Evolutionary conservation across 2,329 filamentous ascomycete species (phyloP), one percentile per base, ranked within the genome.

Genomic region (Paecilomyces dactylethromorphus): DNA sequence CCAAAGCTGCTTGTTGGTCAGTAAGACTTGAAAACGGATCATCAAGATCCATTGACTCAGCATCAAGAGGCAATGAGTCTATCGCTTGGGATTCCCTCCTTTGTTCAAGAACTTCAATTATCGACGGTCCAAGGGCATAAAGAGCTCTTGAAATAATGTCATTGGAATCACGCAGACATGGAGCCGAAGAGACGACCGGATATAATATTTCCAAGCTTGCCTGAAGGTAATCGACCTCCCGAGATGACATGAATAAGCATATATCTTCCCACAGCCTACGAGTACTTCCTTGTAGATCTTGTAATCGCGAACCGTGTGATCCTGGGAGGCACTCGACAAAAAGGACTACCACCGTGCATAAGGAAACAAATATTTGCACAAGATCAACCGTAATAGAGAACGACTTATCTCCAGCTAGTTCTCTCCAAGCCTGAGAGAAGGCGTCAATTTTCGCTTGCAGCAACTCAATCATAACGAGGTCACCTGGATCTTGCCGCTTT

Each of bases 301-400:
- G 64, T 32, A 64, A 62, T 65, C 57, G 73, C 67, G 59, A 71
- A 50, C 58, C 73, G 61, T 49, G 58, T 61, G 63, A 70, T 56
- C 58, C 76, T 45, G 65, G 72, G 52, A 69, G 66, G 59, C 53
- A 79, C 62, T 60, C 77, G 61, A 65, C 60, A 68, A 70, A 69
- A 55, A 81, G 60, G 21, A 68, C 66, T 24, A 68, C 70, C 22
- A 79, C 71, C 21, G 81, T 71, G 65, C 79, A 81, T 53, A 81
- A 73, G n/a, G 77, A 80, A 5, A 72, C 70, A n/a, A 82, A 58
- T 31, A 81, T 75, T 39, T 80, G 79, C 61, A 83, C 67, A 66
- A 81, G 77, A 58, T 84, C 80, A 6, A 73, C 65, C 24, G 77
- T 81, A 15, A 84, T 71, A 63, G 75, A 75, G 56, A 77, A 74